Evolutionary conservation across 2,329 filamentous ascomycete species (phyloP), one percentile per base, ranked within the genome.

Genomic region (Exophiala spinifera): DNA sequence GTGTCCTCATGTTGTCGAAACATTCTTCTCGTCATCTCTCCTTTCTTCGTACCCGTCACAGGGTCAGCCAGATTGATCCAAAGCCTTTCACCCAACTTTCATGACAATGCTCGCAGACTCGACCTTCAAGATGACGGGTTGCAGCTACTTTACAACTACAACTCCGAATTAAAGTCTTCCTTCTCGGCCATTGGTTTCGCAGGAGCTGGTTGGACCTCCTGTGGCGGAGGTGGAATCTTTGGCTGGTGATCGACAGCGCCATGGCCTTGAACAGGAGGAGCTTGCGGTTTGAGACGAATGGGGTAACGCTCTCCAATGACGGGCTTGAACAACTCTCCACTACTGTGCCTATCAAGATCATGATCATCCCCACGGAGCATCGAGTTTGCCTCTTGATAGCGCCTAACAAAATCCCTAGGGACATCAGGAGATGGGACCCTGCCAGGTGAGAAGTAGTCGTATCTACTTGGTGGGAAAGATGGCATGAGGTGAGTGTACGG

Each of bases 401-500:
- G 4, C 31, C 45, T 28, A 14, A 23, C 21, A 37, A 49, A 28
- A 39, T 46, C 53, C 15, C 28, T 46, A 4, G 36, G 46, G 46
- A 36, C 44, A 42, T 17, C 46, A 21, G 31, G 43, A 10, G 8
- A 14, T 25, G 15, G 25, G 5, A 10, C 25, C 23, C n/a, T 33
- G 11, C 15, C 34, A 44, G 34, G 40, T 28, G 40, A 13, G 13
- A 37, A 37, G 14, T 37, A 37, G 4, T 13, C 3, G 34, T 20
- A 52, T 25, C 23, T 25, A n/a, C n/a, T n/a, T n/a, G 23, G 23
- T 25, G 23, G 23, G 23, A 25, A 25, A 25, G 3, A 25, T 11
- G 46, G 49, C 42, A 52, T 28, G 20, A 31, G 44, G 17, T 25
- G n/a, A 15, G 51, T 13, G n/a, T 39, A 43, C 31, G 50, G 53